Evolutionary conservation across 345 rosid genomes (phyloP).

Genomic region (Eucalyptus cladocalyx): DNA sequence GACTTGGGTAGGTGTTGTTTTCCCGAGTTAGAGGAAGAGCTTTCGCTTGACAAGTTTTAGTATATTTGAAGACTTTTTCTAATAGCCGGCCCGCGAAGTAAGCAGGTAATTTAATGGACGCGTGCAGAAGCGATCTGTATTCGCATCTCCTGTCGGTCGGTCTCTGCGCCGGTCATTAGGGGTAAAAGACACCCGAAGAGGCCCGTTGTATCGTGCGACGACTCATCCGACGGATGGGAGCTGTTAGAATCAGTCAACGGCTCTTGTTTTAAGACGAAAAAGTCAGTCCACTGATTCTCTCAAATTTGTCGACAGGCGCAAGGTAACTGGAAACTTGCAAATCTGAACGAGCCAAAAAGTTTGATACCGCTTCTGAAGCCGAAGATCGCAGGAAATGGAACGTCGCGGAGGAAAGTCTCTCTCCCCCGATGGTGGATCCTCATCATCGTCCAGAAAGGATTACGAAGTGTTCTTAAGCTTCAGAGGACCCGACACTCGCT

Average conservation of each 20-base stretch:
- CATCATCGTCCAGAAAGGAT: neutral
- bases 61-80: no score
- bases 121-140: no score
- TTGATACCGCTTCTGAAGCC: neutral
- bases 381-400: neutral
- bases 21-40: no score
- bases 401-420: neutral
- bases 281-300: neutral
- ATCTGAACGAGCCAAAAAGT: neutral
- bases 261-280: no score
- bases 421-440: accelerated
- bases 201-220: no score
- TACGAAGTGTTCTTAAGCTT: neutral
- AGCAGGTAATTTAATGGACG: neutral
- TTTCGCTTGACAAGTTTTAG: no score
- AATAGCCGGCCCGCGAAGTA: no score
- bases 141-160: neutral
- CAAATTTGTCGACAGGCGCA: neutral
- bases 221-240: no score
- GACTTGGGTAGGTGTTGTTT: no score
- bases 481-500: neutral
- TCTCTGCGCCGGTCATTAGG: no score
- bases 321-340: neutral
- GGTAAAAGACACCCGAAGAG: no score
- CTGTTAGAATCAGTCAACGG: no score